Conservation (phyloP, 2,329 filamentous ascomycete genomes). For the Aspergillus intermedius region DNA sequence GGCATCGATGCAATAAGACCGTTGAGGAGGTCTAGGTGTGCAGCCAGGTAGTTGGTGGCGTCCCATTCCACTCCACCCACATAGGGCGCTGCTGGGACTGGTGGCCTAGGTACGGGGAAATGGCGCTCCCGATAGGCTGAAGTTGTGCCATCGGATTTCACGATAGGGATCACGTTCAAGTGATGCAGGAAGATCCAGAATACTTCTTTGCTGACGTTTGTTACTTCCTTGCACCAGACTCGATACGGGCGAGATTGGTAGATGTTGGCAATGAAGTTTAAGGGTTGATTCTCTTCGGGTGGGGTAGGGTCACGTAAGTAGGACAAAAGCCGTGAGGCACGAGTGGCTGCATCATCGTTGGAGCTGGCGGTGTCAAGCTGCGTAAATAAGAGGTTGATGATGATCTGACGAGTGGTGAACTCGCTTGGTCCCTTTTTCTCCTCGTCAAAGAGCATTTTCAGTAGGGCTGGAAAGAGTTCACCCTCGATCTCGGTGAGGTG, state of each 20-base stretch:
- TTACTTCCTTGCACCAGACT: slow-evolving; percentile 88
- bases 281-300: slow-evolving; percentile 66
- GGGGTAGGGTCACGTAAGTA: slow-evolving; percentile 76
- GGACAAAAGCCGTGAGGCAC: slow-evolving; percentile 66
- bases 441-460: slow-evolving; percentile 91
- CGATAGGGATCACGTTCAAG: slow-evolving; percentile 69
- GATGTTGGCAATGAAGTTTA: slow-evolving; percentile 87
- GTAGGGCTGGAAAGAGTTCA: slow-evolving; percentile 75
- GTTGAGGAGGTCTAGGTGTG: slow-evolving; percentile 87
- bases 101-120: slow-evolving; percentile 80
- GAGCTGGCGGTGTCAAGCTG: slow-evolving; percentile 66
- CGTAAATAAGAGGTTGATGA: slow-evolving; percentile 81
- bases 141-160: slow-evolving; percentile 25
- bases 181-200: slow-evolving; percentile 99
- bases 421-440: slow-evolving; percentile 97
- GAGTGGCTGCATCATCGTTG: slow-evolving; percentile 53
- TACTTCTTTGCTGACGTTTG: slow-evolving; percentile 91
- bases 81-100: slow-evolving; percentile 89
- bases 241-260: slow-evolving; percentile 80
- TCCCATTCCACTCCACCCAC: slow-evolving; percentile 98
- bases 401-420: slow-evolving; percentile 85
- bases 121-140: slow-evolving; percentile 48
- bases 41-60: slow-evolving; percentile 90
- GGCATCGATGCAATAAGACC: slow-evolving; percentile 79
- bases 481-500: slow-evolving; percentile 73